phyloP scores from a whole-genome alignment of 2,329 filamentous ascomycete genomes.

The Aureobasidium melanogenum region DNA sequence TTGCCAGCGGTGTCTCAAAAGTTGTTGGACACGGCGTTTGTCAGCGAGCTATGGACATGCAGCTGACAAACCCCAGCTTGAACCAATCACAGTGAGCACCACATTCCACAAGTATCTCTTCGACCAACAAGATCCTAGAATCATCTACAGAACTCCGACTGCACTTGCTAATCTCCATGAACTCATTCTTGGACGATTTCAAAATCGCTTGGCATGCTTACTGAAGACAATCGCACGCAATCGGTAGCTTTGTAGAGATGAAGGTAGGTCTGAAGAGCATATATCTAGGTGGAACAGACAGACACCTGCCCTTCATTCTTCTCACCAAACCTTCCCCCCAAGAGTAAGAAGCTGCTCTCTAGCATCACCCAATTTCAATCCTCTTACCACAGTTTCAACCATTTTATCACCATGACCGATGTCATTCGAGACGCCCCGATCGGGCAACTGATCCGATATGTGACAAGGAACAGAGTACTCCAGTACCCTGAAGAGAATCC shows the following conservation, averaged over 20 bases:
- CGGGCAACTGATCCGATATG: slow-evolving; percentile 37
- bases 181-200: neutral
- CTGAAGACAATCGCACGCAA: slow-evolving; percentile 4
- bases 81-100: neutral
- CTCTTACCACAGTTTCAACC: neutral
- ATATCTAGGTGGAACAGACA: neutral
- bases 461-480: slow-evolving; percentile 34
- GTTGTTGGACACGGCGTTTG: neutral
- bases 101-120: neutral
- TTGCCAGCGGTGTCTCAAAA: neutral
- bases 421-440: slow-evolving; percentile 37
- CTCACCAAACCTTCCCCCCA: neutral
- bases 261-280: neutral
- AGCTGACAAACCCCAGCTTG: slow-evolving; percentile 6
- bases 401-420: slow-evolving; percentile 21
- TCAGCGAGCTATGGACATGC: neutral
- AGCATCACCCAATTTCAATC: neutral
- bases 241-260: neutral
- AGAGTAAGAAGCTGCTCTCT: neutral
- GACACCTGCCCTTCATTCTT: neutral
- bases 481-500: slow-evolving; percentile 44
- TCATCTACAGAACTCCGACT: neutral
- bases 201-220: neutral
- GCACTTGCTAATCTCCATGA: neutral
- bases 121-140: neutral